Evolutionary conservation across 768 basidiomycete genomes (phyloP).

Genomic region (Suillus alpinus): DNA sequence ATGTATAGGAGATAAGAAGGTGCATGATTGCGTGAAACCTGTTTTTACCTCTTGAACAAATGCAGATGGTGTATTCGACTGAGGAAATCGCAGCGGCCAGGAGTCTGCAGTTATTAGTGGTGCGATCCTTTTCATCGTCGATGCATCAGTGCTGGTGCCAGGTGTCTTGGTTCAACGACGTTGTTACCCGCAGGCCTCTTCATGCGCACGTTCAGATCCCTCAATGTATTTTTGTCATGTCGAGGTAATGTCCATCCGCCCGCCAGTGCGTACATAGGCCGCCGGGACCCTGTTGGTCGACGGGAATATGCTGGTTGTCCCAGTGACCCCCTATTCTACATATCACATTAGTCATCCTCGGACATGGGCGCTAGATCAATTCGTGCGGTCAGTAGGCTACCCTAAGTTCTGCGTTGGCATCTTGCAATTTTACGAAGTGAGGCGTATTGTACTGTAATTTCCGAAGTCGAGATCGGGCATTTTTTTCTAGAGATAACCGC

Average conservation of each 20-base stretch:
- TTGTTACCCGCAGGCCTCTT: no score
- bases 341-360: neutral
- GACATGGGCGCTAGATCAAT: neutral
- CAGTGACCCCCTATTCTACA: neutral
- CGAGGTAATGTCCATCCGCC: neutral
- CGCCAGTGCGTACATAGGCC: neutral
- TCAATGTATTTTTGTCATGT: neutral
- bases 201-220: neutral
- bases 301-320: neutral
- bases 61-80: no score
- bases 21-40: no score
- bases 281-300: neutral
- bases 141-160: neutral
- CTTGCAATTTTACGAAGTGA: neutral
- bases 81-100: no score
- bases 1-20: no score
- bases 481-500: neutral
- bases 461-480: neutral
- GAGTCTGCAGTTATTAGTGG: no score
- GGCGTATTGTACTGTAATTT: neutral
- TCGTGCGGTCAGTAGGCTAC: neutral
- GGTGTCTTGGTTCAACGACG: neutral
- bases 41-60: no score
- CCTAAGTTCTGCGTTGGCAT: neutral
- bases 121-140: no score